These are phyloP conservation scores for Pestalotiopsis sp. DNA, from an alignment of 2,329 filamentous ascomycete species.

Conservation along the genomic window DNA sequence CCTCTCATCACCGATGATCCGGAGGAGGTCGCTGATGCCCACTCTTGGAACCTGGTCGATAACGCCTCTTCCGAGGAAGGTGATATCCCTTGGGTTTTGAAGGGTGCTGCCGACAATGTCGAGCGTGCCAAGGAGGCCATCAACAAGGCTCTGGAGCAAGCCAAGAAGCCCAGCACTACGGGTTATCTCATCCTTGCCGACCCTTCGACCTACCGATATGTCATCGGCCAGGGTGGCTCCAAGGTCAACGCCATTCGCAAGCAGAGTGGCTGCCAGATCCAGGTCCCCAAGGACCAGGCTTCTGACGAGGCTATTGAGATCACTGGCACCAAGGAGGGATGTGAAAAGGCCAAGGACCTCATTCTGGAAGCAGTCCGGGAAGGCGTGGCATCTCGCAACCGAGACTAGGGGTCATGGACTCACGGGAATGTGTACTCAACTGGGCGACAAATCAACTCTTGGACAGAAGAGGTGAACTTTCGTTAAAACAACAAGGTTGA, in stretches of 20 bases:
- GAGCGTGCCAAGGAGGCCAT: constrained; percentile 79
- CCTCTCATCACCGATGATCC: constrained; percentile 94
- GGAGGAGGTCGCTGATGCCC: constrained; percentile 61
- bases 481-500: not conserved
- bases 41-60: constrained; percentile 85
- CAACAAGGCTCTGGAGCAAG: constrained; percentile 71
- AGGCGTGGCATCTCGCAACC: constrained; percentile 38
- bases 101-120: constrained; percentile 75
- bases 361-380: constrained; percentile 82
- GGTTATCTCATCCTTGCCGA: constrained; percentile 92
- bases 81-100: constrained; percentile 87
- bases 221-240: constrained; percentile 85
- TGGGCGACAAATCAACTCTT: not conserved
- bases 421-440: not conserved
- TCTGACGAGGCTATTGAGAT: constrained; percentile 87
- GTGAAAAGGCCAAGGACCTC: constrained; percentile 85
- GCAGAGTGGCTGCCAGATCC: constrained; percentile 91
- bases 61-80: constrained; percentile 61
- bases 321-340: constrained; percentile 73
- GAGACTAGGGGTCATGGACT: constrained; percentile 29
- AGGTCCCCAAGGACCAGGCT: constrained; percentile 81
- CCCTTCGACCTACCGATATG: constrained; percentile 83
- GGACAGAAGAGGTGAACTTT: constrained; percentile 2
- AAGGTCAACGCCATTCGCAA: constrained; percentile 93
- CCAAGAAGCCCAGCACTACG: constrained; percentile 68